A percentile compares a stretch with the other conserved stretches of the same genome.
Conservation (phyloP, 2,329 filamentous ascomycete genomes). For the Drechslerella coelobrocha region DNA sequence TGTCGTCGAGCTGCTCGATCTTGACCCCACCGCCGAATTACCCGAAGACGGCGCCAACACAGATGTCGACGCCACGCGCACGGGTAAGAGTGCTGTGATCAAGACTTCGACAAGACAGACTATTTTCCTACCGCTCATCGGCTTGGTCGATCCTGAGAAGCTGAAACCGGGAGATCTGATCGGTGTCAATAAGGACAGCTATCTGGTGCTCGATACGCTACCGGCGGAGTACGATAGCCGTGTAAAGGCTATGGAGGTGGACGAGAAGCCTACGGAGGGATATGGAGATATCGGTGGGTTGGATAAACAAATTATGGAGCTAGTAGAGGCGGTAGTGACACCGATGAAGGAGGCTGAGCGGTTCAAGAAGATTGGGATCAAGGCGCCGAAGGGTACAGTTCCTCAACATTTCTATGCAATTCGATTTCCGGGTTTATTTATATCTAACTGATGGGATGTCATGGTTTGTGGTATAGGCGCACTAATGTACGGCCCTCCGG, state of each 20-base stretch:
- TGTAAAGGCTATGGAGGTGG: slow-evolving; percentile 99
- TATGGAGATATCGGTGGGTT: slow-evolving; percentile 97
- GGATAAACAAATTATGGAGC: slow-evolving; percentile 98
- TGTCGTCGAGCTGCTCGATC: slow-evolving; percentile 93
- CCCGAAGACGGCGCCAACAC: slow-evolving; percentile 98
- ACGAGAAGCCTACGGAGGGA: slow-evolving; percentile 99
- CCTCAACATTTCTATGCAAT: slow-evolving; percentile 6
- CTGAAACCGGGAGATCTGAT: slow-evolving; percentile 96
- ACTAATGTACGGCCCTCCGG: slow-evolving; percentile 94
- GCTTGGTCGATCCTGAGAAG: slow-evolving; percentile 91
- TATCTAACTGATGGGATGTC: slow-evolving; percentile 51
- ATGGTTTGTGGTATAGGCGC: slow-evolving; percentile 69
- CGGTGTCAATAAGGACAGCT: slow-evolving; percentile 98
- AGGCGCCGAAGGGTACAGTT: slow-evolving; percentile 88
- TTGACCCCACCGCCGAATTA: slow-evolving; percentile 94
- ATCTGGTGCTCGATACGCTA: slow-evolving; percentile 93
- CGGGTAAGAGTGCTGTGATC: slow-evolving; percentile 98
- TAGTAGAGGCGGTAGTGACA: slow-evolving; percentile 98
- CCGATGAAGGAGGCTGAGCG: slow-evolving; percentile 99
- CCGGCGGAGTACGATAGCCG: slow-evolving; percentile 98
- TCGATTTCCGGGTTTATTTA: neutral
- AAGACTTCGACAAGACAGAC: slow-evolving; percentile 98
- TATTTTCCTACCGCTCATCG: slow-evolving; percentile 96
- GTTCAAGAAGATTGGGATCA: slow-evolving; percentile 99
- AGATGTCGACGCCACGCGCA: slow-evolving; percentile 92